A percentile compares a stretch with the other conserved stretches of the same genome.
These are phyloP conservation scores for Filobasidium wieringae DNA, from an alignment of 768 basidiomycete species.

Conservation along the genomic window DNA sequence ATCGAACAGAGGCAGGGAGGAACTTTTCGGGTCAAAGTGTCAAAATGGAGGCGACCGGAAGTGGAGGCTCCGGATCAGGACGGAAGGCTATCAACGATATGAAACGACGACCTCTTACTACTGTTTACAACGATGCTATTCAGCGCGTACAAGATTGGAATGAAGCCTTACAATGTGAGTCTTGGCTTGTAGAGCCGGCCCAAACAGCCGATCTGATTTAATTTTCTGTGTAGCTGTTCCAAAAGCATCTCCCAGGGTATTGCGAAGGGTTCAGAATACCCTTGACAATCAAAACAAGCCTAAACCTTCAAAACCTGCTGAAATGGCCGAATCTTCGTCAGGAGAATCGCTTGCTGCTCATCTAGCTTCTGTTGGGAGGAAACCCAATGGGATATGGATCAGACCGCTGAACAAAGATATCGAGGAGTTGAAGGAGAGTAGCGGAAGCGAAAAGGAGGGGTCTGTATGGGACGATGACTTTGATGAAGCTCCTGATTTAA, in stretches of 20 bases:
- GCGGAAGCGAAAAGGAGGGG: conserved; percentile 16
- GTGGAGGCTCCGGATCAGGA: not conserved
- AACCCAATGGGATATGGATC: not conserved
- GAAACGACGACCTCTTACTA: conserved; percentile 50
- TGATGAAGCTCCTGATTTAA: conserved; percentile 75
- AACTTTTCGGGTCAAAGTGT: no score
- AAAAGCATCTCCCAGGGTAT: conserved; percentile 29
- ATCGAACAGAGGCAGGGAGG: no score
- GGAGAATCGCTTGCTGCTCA: conserved; percentile 26
- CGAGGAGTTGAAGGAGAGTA: not conserved
- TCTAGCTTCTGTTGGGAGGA: conserved; percentile 6
- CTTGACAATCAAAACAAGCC: not conserved
- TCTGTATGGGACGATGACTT: conserved; percentile 99
- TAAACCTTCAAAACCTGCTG: not conserved
- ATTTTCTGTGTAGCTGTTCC: conserved; percentile 38
- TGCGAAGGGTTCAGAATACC: conserved; percentile 19
- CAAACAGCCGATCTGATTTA: not conserved
- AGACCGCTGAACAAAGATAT: not conserved
- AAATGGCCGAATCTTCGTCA: conserved; percentile 22
- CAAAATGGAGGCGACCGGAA: no score
- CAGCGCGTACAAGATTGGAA: conserved; percentile 98
- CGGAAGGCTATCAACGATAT: conserved; percentile 20
- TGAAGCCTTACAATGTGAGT: conserved; percentile 78
- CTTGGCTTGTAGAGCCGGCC: not conserved
- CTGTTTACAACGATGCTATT: conserved; percentile 78